Evolutionary conservation across 768 basidiomycete genomes (phyloP).

Genomic region (Lentinula guzmanii): DNA sequence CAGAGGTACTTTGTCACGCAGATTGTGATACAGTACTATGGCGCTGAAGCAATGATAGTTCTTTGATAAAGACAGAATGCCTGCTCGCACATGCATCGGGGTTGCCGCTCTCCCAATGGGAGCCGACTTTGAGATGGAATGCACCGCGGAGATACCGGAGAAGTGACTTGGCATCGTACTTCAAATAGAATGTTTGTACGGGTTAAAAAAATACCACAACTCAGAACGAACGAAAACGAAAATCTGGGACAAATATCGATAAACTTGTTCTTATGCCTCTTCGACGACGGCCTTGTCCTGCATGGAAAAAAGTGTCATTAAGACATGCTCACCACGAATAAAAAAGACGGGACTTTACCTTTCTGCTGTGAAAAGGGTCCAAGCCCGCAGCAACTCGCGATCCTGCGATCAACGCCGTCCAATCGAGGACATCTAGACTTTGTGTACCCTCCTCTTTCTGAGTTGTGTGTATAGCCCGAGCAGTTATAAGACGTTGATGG

Average conservation of each 20-base stretch:
- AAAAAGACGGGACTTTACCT: conserved; percentile 19
- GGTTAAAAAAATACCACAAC: no score
- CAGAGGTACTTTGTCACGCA: conserved; percentile 17
- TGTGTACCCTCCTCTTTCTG: conserved; percentile 38
- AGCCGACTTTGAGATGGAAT: conserved; percentile 58
- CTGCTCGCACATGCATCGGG: conserved; percentile 55
- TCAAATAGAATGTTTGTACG: no score
- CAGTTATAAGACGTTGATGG: conserved; percentile 73
- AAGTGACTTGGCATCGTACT: background rate
- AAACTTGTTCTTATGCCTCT: background rate
- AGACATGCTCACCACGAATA: background rate
- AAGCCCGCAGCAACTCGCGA: conserved; percentile 71
- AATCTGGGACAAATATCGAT: no score
- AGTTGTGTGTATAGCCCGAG: conserved; percentile 61
- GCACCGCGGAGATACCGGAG: conserved; percentile 38
- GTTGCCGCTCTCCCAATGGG: conserved; percentile 47
- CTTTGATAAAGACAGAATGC: conserved; percentile 37
- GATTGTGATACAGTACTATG: no score
- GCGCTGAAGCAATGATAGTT: conserved; percentile 26
- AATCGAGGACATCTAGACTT: conserved; percentile 61
- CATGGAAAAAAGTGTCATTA: background rate
- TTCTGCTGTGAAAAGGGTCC: conserved; percentile 31
- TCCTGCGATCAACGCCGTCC: conserved; percentile 78
- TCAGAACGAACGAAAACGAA: no score
- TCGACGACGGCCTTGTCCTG: conserved; percentile 7